These are phyloP conservation scores for Macrolepiota dolichaula DNA, from an alignment of 768 basidiomycete genomes.

Conservation along the genomic window DNA sequence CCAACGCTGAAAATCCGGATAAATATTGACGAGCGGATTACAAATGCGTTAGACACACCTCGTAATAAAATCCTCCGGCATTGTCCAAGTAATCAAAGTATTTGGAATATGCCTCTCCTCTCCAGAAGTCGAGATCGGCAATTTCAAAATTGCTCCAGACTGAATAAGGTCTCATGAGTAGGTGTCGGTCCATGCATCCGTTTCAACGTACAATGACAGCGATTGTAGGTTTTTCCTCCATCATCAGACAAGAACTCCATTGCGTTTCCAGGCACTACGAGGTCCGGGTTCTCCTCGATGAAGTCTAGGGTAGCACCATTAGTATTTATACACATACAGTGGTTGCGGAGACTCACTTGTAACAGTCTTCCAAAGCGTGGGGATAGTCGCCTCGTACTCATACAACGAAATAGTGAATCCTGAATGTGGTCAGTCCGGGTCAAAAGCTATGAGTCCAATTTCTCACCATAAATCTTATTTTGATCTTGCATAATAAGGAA, in stretches of 20 bases:
- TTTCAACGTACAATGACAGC: constrained; percentile 60
- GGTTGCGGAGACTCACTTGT: constrained; percentile 41
- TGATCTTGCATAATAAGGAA: constrained; percentile 86
- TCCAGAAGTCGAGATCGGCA: constrained; percentile 79
- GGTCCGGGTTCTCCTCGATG: constrained; percentile 54
- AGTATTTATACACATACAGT: neutral
- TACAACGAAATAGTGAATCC: constrained; percentile 81
- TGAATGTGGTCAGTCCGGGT: constrained; percentile 24
- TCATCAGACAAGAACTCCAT: constrained; percentile 82
- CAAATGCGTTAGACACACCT: constrained; percentile 35
- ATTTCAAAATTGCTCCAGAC: constrained; percentile 98
- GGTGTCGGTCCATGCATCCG: neutral
- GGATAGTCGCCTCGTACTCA: constrained; percentile 84
- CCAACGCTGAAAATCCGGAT: constrained; percentile 59
- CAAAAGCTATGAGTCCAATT: neutral
- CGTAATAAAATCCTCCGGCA: constrained; percentile 87
- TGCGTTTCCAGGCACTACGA: constrained; percentile 67
- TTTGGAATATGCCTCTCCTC: constrained; percentile 74
- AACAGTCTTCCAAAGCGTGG: constrained; percentile 78
- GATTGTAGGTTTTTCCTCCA: constrained; percentile 68
- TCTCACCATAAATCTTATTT: constrained; percentile 78
- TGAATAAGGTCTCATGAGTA: constrained; percentile 23
- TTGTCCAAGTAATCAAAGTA: constrained; percentile 83
- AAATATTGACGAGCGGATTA: neutral
- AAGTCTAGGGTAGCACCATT: constrained; percentile 53